Percentiles rank a stretch among this genome's conserved stretches.
Evolutionary conservation across 768 basidiomycete genomes (phyloP).

Genomic region (Imleria badia): DNA sequence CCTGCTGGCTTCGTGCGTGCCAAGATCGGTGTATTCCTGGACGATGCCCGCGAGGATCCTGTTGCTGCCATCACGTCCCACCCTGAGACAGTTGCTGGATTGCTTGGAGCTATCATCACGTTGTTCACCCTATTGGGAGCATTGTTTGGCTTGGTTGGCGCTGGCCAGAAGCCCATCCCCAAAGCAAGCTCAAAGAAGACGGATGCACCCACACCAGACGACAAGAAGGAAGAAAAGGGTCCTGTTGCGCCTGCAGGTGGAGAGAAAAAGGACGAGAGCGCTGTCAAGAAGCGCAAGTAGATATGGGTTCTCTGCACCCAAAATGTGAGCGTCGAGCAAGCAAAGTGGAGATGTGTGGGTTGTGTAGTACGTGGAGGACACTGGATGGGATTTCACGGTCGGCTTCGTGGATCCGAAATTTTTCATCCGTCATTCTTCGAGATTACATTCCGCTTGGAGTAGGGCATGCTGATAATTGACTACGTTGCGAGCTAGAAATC

Average conservation of each 20-base stretch:
- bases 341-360: not conserved
- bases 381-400: constrained; percentile 4
- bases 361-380: constrained; percentile 12
- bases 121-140: constrained; percentile 83
- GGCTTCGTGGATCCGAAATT: not conserved
- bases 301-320: not conserved
- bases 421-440: constrained; percentile 9
- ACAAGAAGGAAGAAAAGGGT: constrained; percentile 63
- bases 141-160: constrained; percentile 76
- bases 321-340: constrained; percentile 9
- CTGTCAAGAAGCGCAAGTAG: constrained; percentile 76
- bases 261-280: constrained; percentile 67
- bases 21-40: constrained; percentile 78
- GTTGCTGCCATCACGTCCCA: constrained; percentile 81
- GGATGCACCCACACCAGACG: constrained; percentile 60
- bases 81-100: constrained; percentile 82
- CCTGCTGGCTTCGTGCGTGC: constrained; percentile 79
- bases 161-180: constrained; percentile 64
- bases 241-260: constrained; percentile 74
- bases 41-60: constrained; percentile 73
- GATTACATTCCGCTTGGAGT: constrained; percentile 8
- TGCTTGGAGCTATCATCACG: constrained; percentile 72
- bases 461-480: constrained; percentile 7
- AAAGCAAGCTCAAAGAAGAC: constrained; percentile 76
- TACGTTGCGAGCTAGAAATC: not conserved